Base-by-base conservation (phyloP, 2,329 filamentous ascomycete genomes). In the Sporothrix pallida region DNA sequence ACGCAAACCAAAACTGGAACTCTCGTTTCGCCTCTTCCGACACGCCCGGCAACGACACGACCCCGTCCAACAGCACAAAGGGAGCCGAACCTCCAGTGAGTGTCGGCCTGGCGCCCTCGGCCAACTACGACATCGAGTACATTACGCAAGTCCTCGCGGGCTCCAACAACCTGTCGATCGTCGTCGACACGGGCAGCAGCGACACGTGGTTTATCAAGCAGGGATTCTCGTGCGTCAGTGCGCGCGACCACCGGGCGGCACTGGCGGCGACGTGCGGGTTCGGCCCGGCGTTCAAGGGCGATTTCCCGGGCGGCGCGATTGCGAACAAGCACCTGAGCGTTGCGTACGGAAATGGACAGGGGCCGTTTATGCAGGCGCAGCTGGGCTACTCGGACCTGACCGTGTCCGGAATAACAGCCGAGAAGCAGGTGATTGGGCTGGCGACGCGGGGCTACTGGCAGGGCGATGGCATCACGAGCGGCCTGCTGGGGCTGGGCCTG, bases 401-500 rank as follows among this genome's bases (percentile, higher is more conserved):
- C 0, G 76, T 81, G 1, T 78, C 78, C 20, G 77, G 76, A 46
- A 75, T 81, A 2, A 78, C 76, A 0, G 75, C 80, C 2, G 76
- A 78, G 5, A 79, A 79, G 72, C 80, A 81, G 74, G 78, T 81
- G 72, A 78, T 81, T 65, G 78, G 79, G 10, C 77, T 81, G 8
- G 79, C 80, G 7, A 78, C 79, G 20, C 63, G 76, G 2, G 80
- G 79, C 17, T 75, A 74, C 13, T 81, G 79, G 74, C 74, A 72
- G n/a, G 80, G 80, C 26, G 80, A 81, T 63, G 77, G 76, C 7
- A 75, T 81, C 20, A 79, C 79, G 23, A 80, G 78, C 60, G 80
- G 80, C 15, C 80, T 82, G 50, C 76, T 82, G 8, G 80, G 80
- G 9, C 77, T 82, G 5, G 80, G 80, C 1, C 73, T 81, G 50